Evolutionary conservation across 2,329 filamentous ascomycete genomes (phyloP).

Genomic region (Harringtonia aguacate): DNA sequence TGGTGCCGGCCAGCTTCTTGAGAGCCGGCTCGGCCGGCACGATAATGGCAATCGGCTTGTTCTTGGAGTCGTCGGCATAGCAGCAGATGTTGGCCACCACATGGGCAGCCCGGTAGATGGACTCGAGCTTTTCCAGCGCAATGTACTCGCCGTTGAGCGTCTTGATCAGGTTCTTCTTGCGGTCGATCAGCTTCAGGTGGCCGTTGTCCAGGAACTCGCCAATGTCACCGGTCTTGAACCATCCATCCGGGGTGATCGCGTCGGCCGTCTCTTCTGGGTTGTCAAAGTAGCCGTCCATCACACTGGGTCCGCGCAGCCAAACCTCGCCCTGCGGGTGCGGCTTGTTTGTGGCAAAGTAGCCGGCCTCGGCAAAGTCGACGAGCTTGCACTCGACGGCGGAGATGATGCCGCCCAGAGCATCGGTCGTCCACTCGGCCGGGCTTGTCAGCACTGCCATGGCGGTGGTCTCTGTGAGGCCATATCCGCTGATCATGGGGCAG

Average conservation of each 20-base stretch:
- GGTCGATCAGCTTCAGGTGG: constrained; percentile 66
- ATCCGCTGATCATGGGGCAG: constrained; percentile 80
- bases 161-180: constrained; percentile 86
- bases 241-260: constrained; percentile 60
- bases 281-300: constrained; percentile 65
- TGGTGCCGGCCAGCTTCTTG: constrained; percentile 36
- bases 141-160: constrained; percentile 76
- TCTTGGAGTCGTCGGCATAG: constrained; percentile 38
- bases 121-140: constrained; percentile 61
- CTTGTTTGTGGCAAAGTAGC: constrained; percentile 66
- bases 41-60: constrained; percentile 45
- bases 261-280: constrained; percentile 67
- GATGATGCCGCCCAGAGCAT: constrained; percentile 63
- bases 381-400: constrained; percentile 71
- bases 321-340: constrained; percentile 76
- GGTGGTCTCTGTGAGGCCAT: constrained; percentile 76
- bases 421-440: constrained; percentile 66
- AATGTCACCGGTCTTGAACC: constrained; percentile 85
- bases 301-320: constrained; percentile 69
- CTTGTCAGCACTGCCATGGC: constrained; percentile 68
- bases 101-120: constrained; percentile 37
- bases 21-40: constrained; percentile 45
- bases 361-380: constrained; percentile 74
- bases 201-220: constrained; percentile 66
- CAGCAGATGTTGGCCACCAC: constrained; percentile 47